Conservation (phyloP, 164 flowering plant genomes). For the Berberis thunbergii region DNA sequence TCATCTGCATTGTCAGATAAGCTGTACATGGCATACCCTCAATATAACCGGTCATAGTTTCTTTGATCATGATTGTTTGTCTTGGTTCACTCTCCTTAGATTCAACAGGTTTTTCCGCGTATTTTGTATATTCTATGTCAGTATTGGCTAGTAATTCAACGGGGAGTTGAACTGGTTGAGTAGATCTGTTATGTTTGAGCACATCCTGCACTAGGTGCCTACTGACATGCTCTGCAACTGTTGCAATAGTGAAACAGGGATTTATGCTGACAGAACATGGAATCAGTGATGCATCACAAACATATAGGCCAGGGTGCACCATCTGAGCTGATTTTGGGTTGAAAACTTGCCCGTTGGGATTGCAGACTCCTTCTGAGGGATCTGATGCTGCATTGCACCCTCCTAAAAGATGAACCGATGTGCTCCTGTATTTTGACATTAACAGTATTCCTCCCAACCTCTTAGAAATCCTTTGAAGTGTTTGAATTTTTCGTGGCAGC, state of each 20-base stretch:
- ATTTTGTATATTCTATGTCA: background rate
- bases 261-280: constrained; percentile 27
- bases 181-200: constrained; percentile 19
- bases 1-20: constrained; percentile 40
- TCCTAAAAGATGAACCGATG: constrained; percentile 62
- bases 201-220: constrained; percentile 35
- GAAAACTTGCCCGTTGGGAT: constrained; percentile 45
- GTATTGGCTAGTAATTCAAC: background rate
- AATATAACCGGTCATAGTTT: constrained; percentile 42
- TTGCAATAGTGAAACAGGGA: constrained; percentile 44
- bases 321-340: constrained; percentile 15
- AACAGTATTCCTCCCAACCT: constrained; percentile 53
- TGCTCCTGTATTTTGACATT: constrained; percentile 45
- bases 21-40: constrained; percentile 56
- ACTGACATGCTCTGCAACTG: constrained; percentile 44
- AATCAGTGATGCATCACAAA: constrained; percentile 28
- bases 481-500: constrained; percentile 36
- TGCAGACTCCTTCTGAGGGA: constrained; percentile 43
- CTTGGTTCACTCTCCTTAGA: background rate
- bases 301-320: constrained; percentile 22
- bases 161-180: constrained; percentile 2
- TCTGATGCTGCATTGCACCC: constrained; percentile 52
- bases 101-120: constrained; percentile 4
- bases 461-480: constrained; percentile 40
- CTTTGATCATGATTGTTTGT: constrained; percentile 21